Evolutionary conservation across 305 asterid species (phyloP), one percentile per base, ranked within the genome.

Genomic region (Euphrasia arctica): DNA sequence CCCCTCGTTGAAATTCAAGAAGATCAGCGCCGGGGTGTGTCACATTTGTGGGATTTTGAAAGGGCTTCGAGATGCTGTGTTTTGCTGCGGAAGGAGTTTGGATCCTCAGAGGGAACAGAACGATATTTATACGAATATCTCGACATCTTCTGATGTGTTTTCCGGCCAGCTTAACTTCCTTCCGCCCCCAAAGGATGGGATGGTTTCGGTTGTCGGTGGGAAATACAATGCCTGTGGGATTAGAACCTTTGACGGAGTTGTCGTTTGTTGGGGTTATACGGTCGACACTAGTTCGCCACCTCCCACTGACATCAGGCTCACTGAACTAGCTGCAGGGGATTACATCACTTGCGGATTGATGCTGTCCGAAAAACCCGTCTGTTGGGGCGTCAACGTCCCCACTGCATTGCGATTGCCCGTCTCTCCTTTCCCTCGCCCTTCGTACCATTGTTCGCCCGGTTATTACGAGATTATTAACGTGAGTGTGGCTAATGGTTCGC

Each of bases 1-100:
- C 0, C 78, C 60, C 14, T 80, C 63, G 50, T 27, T 71, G 66
- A 79, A 67, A 72, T 89, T 89, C 63, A 58, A 67, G 64, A 85
- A 77, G 70, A 84, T 89, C 60, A 87, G 90, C n/a, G 92, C 96
- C 0, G 96, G 96, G 15, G 96, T 95, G 4, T 84, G 70, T 78
- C 96, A 89, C 68, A 89, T 89, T 14, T 89, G 96, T 69, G 96
- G 96, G 72, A 86, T 89, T 68, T 43, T 81, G 41, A 90, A 83
- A 62, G 94, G 83, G 58, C 64, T 68, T 42, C 62, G 71, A 68
- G 74, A 95, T 2, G 72, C 75, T 15, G 86, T 80, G 25, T 62
- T 72, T 63, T 89, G 96, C 67, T 84, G 92, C 92, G 96, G 96
- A 11, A 79, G 72, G 39, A 84, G 95, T 70, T 72, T 86, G 69